phyloP scores from a whole-genome alignment of 2,329 filamentous ascomycete species.

The Fusarium sp. region DNA sequence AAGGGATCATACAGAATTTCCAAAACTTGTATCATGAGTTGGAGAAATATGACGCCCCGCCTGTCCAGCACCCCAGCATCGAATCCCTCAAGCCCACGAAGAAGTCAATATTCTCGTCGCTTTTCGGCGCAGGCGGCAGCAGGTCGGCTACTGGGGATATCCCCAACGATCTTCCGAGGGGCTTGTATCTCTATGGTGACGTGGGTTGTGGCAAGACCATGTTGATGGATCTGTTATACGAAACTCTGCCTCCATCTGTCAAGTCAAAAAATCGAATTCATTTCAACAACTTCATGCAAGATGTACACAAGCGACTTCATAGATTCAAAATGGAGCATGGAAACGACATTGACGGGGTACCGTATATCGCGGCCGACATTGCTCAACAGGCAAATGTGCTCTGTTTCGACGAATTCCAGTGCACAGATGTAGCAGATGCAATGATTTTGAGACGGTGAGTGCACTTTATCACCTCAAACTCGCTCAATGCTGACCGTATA shows the following conservation, averaged over 20 bases:
- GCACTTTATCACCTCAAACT: not conserved
- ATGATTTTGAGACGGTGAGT: conserved; percentile 87
- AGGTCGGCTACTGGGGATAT: conserved; percentile 62
- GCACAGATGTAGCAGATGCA: conserved; percentile 96
- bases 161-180: conserved; percentile 81
- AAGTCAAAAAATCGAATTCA: conserved; percentile 90
- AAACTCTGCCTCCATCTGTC: conserved; percentile 85
- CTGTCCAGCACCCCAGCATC: conserved; percentile 80
- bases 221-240: conserved; percentile 99
- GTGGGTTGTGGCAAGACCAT: conserved; percentile 99
- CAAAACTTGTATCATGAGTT: conserved; percentile 91
- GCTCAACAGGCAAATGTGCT: conserved; percentile 85
- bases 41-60: conserved; percentile 75
- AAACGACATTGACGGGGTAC: conserved; percentile 88
- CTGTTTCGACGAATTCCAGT: conserved; percentile 99
- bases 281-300: conserved; percentile 99
- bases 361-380: conserved; percentile 94
- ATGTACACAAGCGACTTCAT: conserved; percentile 91
- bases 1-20: conserved; percentile 87
- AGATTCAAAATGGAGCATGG: conserved; percentile 89
- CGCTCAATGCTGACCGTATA: conserved; percentile 20
- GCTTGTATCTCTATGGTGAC: conserved; percentile 94
- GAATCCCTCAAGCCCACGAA: conserved; percentile 70
- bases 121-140: conserved; percentile 65
- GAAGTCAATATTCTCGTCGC: conserved; percentile 67